phyloP scores from a whole-genome alignment of 768 basidiomycete genomes.

The Auricularia heimuer region DNA sequence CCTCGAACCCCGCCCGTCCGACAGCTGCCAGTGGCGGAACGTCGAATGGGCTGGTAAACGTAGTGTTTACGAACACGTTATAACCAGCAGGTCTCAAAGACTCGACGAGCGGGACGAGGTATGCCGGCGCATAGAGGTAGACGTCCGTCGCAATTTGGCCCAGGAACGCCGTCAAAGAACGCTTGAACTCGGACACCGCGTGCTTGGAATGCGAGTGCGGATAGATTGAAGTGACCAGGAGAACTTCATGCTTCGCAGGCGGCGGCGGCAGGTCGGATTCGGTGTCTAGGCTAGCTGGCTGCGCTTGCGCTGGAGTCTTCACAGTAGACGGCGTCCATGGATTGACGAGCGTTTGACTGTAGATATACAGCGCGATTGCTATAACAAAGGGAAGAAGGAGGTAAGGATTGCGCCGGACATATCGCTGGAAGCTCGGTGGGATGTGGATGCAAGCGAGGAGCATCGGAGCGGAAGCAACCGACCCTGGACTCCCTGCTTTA shows the following conservation, averaged over 20 bases:
- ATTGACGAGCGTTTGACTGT: neutral
- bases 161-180: slow-evolving; percentile 37
- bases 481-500: too few relatives aligned
- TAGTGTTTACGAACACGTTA: slow-evolving; percentile 34
- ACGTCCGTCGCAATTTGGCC: slow-evolving; percentile 34
- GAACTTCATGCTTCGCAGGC: slow-evolving; percentile 14
- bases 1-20: slow-evolving; percentile 26
- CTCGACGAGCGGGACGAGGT: slow-evolving; percentile 24
- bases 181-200: slow-evolving; percentile 30
- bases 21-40: slow-evolving; percentile 31
- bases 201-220: slow-evolving; percentile 43
- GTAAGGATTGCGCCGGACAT: neutral
- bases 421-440: neutral
- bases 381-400: neutral
- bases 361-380: neutral
- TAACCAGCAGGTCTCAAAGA: slow-evolving; percentile 17
- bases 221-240: slow-evolving; percentile 48
- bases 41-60: slow-evolving; percentile 36
- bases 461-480: too few relatives aligned
- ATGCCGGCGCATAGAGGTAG: slow-evolving; percentile 44
- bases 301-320: neutral
- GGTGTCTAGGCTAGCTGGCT: neutral
- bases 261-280: neutral
- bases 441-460: neutral
- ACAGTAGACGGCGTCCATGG: neutral